Evolutionary conservation across 176 grass and related monocot genomes (phyloP), one percentile per base, ranked within the genome.

Genomic region (Ensete glaucum): DNA sequence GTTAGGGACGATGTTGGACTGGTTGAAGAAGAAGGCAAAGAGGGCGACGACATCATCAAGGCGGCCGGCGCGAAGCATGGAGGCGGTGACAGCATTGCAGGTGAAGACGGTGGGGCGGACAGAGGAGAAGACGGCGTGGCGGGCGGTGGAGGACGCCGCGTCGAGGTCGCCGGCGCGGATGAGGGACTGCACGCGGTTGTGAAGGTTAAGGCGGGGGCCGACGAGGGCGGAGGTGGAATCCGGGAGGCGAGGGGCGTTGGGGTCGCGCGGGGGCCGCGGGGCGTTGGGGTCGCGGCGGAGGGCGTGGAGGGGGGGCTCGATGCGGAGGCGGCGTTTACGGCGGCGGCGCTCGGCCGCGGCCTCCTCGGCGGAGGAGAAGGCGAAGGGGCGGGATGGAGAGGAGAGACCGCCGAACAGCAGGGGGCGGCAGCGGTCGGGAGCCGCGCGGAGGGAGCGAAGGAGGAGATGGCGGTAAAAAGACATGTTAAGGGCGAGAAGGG

Each of bases 191-290:
- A 62, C 57, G 15, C 57, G 15, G 57, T 62, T 62, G 55, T 58
- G 55, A 58, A 58, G 55, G 5, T 17, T 58, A 11, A 58, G 55
- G 55, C 55, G 55, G 55, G 55, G 55, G 1, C 67, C 62, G 62
- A 65, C 62, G 62, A 65, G 62, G 9, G n/a, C 5, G 62, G 62
- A 65, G 62, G 62, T 65, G 62, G 62, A 65, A 9, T 65, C 62
- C 62, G 62, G 62, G 19, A 65, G 62, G 62, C 62, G 62, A 19
- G 62, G n/a, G 23, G 62, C 62, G 62, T 65, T 65, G 22, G 62
- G 62, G 23, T 65, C 62, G 62, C 62, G 62, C 10, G 62, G 62
- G 17, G 62, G 62, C 1, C 62, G 62, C 10, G 62, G 62, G 4
- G 62, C 62, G 21, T 9, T 65, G 21, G 62, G 17, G 10, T 65